These are phyloP conservation scores for Fusarium sarcochroum DNA, from an alignment of 2,329 filamentous ascomycete species.

Conservation along the genomic window DNA sequence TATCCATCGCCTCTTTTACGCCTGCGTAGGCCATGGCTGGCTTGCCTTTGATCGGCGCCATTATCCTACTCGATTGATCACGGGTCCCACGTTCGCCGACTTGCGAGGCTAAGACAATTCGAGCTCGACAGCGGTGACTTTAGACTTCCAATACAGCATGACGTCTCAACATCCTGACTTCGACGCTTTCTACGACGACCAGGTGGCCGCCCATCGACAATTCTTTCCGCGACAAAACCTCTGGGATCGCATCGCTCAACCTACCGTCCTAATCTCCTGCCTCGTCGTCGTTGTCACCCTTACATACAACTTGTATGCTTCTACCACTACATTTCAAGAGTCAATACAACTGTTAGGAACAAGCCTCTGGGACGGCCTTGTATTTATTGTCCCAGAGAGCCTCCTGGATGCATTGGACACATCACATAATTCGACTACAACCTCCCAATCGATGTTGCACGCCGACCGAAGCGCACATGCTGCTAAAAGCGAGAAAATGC, in stretches of 20 bases:
- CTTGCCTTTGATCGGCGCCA: slow-evolving; percentile 42
- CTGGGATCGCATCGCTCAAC: slow-evolving; percentile 54
- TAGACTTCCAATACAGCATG: slow-evolving; percentile 48
- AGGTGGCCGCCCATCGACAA: slow-evolving; percentile 52
- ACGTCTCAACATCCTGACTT: slow-evolving; percentile 52
- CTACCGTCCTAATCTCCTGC: slow-evolving; percentile 54
- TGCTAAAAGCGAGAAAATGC: slow-evolving; percentile 76
- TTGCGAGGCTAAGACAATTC: slow-evolving; percentile 41
- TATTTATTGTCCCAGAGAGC: slow-evolving; percentile 69
- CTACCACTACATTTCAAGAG: slow-evolving; percentile 51
- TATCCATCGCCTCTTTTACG: slow-evolving; percentile 18
- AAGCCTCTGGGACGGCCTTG: slow-evolving; percentile 72
- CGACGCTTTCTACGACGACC: slow-evolving; percentile 55
- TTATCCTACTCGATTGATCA: slow-evolving; percentile 47
- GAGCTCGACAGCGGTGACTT: slow-evolving; percentile 32
- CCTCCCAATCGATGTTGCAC: slow-evolving; percentile 57
- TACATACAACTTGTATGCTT: slow-evolving; percentile 54
- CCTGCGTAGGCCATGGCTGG: slow-evolving; percentile 45
- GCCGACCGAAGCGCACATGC: slow-evolving; percentile 61
- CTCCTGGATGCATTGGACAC: slow-evolving; percentile 70
- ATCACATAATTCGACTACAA: slow-evolving; percentile 65
- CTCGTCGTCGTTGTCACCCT: slow-evolving; percentile 53
- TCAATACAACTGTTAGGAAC: slow-evolving; percentile 52
- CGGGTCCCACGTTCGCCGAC: slow-evolving; percentile 33
- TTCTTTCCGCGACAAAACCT: slow-evolving; percentile 46